phyloP scores from a whole-genome alignment of 768 basidiomycete genomes.

The Asterophora lycoperdoides region DNA sequence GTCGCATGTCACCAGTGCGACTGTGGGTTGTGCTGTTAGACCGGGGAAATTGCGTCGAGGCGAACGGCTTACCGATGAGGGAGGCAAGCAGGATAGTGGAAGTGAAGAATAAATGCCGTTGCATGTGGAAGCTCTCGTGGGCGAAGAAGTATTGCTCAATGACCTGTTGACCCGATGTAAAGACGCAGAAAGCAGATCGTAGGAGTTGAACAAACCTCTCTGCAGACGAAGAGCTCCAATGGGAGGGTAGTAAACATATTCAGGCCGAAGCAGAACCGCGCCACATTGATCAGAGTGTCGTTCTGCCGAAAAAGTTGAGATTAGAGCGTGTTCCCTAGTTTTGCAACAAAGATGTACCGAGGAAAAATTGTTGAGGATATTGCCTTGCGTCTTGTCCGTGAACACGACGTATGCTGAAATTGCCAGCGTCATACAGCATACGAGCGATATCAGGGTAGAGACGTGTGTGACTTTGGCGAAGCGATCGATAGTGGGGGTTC shows the following conservation, averaged over 20 bases:
- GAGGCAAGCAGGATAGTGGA: slow-evolving; percentile 76
- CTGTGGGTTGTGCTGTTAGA: slow-evolving; percentile 36
- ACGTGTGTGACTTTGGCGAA: slow-evolving; percentile 92
- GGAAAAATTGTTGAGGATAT: slow-evolving; percentile 94
- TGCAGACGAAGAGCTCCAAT: slow-evolving; percentile 92
- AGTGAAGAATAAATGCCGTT: slow-evolving; percentile 89
- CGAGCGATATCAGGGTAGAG: slow-evolving; percentile 78
- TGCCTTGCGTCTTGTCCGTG: slow-evolving; percentile 91
- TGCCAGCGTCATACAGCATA: slow-evolving; percentile 82
- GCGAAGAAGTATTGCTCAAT: slow-evolving; percentile 96
- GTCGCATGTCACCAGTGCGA: slow-evolving; percentile 91
- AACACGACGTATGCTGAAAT: slow-evolving; percentile 85
- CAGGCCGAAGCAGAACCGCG: slow-evolving; percentile 88
- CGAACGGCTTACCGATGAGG: slow-evolving; percentile 62
- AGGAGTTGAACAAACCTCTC: slow-evolving; percentile 57
- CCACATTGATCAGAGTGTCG: slow-evolving; percentile 91
- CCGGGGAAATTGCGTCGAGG: not conserved
- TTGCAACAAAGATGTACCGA: slow-evolving; percentile 40
- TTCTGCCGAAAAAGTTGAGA: slow-evolving; percentile 35
- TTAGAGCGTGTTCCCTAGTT: not conserved
- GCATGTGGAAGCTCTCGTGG: slow-evolving; percentile 74
- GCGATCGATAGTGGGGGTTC: slow-evolving; percentile 90
- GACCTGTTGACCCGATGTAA: slow-evolving; percentile 47
- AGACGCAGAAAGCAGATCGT: not conserved
- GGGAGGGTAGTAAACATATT: slow-evolving; percentile 99